phyloP scores from a whole-genome alignment of 2,329 filamentous ascomycete genomes.

The Talaromyces sp. region DNA sequence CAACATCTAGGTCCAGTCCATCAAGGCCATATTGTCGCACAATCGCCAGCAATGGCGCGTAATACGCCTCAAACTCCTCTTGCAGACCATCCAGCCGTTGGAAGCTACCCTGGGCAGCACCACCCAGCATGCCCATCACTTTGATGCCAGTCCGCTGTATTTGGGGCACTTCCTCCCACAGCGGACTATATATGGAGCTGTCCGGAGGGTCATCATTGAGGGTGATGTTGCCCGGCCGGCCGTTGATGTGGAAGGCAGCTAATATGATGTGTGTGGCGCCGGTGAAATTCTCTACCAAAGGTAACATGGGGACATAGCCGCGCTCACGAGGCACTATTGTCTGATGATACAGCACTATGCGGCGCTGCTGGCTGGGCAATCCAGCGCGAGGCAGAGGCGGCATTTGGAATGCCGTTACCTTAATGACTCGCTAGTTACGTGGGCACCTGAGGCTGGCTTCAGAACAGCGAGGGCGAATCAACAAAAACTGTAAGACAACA shows the following conservation, averaged over 20 bases:
- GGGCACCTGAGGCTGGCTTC: not conserved
- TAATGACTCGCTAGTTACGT: slow-evolving; percentile 1
- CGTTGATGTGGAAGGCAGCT: slow-evolving; percentile 80
- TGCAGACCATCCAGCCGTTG: slow-evolving; percentile 56
- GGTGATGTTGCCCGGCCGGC: slow-evolving; percentile 62
- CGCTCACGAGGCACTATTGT: slow-evolving; percentile 57
- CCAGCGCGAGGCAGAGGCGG: slow-evolving; percentile 33
- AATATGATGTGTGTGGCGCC: slow-evolving; percentile 78
- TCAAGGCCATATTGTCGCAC: slow-evolving; percentile 61
- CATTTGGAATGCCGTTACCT: slow-evolving; percentile 25
- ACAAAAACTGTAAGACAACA: not conserved
- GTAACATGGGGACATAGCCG: slow-evolving; percentile 59
- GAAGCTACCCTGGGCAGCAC: slow-evolving; percentile 74
- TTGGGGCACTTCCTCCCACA: slow-evolving; percentile 74
- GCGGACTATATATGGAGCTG: slow-evolving; percentile 62
- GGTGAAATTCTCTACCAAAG: slow-evolving; percentile 57
- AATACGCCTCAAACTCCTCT: slow-evolving; percentile 68
- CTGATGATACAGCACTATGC: slow-evolving; percentile 57
- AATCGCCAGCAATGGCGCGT: slow-evolving; percentile 63
- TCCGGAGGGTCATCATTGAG: slow-evolving; percentile 75
- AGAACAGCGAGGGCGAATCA: not conserved
- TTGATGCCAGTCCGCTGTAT: slow-evolving; percentile 72
- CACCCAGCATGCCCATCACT: slow-evolving; percentile 82
- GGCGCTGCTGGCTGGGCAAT: slow-evolving; percentile 29
- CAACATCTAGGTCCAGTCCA: slow-evolving; percentile 74